phyloP scores from a whole-genome alignment of 1,139 yeast species.

The Magnusiomyces magnusii region DNA sequence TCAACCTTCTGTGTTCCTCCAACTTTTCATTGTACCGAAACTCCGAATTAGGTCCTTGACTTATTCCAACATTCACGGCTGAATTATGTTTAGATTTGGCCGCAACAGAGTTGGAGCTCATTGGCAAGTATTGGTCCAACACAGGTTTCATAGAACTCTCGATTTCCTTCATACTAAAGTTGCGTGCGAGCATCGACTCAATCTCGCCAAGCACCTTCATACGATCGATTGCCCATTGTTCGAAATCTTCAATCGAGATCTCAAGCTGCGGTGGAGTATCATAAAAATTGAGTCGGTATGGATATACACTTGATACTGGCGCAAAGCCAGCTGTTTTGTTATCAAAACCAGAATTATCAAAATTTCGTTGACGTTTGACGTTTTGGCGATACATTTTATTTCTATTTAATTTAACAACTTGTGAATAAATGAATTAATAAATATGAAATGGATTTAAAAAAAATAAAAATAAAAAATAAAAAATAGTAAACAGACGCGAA shows the following conservation, averaged over 20 bases:
- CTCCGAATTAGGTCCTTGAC: constrained; percentile 2
- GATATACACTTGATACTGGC: constrained; percentile 28
- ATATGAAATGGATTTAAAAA: too few relatives aligned
- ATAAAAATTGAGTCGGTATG: constrained; percentile 58
- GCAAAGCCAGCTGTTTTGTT: constrained; percentile 24
- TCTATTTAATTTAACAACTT: too few relatives aligned
- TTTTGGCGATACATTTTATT: constrained; percentile 60
- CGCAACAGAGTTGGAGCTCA: constrained; percentile 24
- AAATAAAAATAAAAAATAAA: neutral
- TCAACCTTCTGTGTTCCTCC: constrained; percentile 53
- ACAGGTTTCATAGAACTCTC: constrained; percentile 60
- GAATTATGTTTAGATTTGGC: constrained; percentile 20
- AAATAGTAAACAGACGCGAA: neutral
- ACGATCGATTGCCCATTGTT: constrained; percentile 92
- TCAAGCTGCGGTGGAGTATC: constrained; percentile 71
- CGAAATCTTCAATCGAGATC: constrained; percentile 86
- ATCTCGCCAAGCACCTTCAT: constrained; percentile 75
- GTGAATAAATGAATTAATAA: too few relatives aligned
- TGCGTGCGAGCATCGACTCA: constrained; percentile 64
- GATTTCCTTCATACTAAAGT: constrained; percentile 56
- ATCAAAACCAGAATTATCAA: constrained; percentile 38
- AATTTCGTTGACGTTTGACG: constrained; percentile 53
- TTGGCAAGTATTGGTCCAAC: constrained; percentile 57
- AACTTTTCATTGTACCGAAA: constrained; percentile 20
- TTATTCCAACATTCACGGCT: constrained; percentile 16